A percentile compares a stretch with the other conserved stretches of the same genome.
phyloP scores from a whole-genome alignment of 129 eudicot species.

The Flaveria sonorensis region DNA sequence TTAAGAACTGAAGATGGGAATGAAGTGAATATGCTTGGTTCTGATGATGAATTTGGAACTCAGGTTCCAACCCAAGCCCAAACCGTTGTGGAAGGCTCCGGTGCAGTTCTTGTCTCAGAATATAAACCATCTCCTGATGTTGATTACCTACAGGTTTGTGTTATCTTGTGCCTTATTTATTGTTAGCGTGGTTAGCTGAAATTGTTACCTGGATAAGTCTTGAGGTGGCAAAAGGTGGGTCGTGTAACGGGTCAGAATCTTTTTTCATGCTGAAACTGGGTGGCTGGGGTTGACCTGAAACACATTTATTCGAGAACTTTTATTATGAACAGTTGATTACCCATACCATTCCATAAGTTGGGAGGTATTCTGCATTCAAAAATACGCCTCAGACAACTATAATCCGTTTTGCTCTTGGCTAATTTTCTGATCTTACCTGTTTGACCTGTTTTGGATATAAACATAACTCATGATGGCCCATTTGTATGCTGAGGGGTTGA shows the following conservation, averaged over 20 bases:
- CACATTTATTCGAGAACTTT: neutral
- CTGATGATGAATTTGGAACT: constrained; percentile 66
- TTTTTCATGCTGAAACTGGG: neutral
- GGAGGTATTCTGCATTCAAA: neutral
- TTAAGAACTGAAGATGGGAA: constrained; percentile 50
- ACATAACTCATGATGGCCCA: neutral
- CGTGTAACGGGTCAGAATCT: neutral
- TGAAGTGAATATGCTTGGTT: constrained; percentile 70
- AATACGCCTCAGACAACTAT: neutral
- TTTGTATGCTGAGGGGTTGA: neutral
- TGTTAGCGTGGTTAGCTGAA: neutral
- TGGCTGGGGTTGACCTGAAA: neutral
- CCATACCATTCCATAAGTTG: neutral
- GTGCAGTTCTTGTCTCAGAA: constrained; percentile 65
- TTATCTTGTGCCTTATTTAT: constrained; percentile 1
- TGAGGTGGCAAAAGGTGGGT: neutral
- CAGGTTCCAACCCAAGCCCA: constrained; percentile 83
- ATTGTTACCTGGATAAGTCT: neutral
- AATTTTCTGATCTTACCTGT: neutral
- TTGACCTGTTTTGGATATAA: neutral
- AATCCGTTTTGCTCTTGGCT: neutral
- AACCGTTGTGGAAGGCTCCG: constrained; percentile 70
- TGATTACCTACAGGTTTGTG: constrained; percentile 91
- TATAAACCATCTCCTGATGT: constrained; percentile 82
- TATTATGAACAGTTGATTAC: neutral